Conservation (phyloP, 805 yeast genomes). For the Yarrowia divulgata region DNA sequence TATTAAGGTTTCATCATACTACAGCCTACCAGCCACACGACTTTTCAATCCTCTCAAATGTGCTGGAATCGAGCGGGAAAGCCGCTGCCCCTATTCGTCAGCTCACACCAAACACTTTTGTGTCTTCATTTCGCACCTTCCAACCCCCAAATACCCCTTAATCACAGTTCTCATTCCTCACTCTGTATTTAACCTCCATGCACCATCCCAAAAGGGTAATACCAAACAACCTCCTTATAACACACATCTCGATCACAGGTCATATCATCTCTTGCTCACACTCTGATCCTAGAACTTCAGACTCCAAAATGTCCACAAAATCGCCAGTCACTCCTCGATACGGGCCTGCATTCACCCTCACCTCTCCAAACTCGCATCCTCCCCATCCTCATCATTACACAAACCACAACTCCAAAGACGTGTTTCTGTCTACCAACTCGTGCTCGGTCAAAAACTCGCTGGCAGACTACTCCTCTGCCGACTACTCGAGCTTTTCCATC, state of each 20-base stretch:
- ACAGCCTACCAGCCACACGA: constrained; percentile 29
- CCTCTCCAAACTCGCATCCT: constrained; percentile 27
- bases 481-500: constrained; percentile 25
- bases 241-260: neutral
- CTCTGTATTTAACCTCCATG: no score
- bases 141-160: no score
- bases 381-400: constrained; percentile 2
- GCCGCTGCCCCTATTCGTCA: no score
- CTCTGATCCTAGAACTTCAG: neutral
- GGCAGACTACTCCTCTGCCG: constrained; percentile 1
- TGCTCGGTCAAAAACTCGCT: constrained; percentile 16
- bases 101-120: no score
- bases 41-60: neutral
- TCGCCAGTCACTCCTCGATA: constrained; percentile 20
- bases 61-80: no score
- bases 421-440: neutral
- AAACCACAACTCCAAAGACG: constrained; percentile 1
- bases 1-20: neutral
- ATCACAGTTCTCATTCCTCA: no score
- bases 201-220: constrained; percentile 27
- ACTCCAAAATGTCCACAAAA: constrained; percentile 7
- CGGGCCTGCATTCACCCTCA: constrained; percentile 10
- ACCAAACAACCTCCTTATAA: constrained; percentile 12
- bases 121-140: no score
- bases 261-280: neutral